Evolutionary conservation across 148 eudicot genomes (phyloP), one percentile per base, ranked within the genome.

Genomic region (Persicaria maculosa): DNA sequence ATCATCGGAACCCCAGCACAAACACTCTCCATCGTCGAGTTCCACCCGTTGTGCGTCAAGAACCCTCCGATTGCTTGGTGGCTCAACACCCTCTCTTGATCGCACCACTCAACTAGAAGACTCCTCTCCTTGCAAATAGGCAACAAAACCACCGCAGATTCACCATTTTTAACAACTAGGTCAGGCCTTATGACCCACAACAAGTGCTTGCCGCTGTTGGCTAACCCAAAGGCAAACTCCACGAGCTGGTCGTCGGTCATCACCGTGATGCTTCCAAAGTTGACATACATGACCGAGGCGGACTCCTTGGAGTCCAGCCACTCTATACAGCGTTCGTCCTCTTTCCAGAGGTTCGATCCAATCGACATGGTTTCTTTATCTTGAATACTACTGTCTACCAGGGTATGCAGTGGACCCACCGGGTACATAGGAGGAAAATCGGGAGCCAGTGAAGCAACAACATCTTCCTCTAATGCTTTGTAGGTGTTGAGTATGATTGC

Each of bases 401-500:
- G 70, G 2, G 0, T 65, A 17, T 82, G 80, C 7, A 86, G 76
- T 0, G 89, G 91, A 1, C 91, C 91, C 5, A 88, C 9, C 1
- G 86, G 74, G 79, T 77, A 85, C 8, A 84, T 46, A 20, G 81
- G 80, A 31, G 85, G 80, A 64, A 79, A 81, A 9, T 75, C 50
- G 17, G 81, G 43, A 4, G 74, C 45, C 5, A 81, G 77, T 11
- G 80, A 58, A 12, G 79, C 61, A 1, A 83, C 71, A 6, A 79
- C 77, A 0, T 82, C 79, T 19, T 58, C 74, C 0, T 86, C 91
- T 19, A 86, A 61, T 3, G 75, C 83, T 2, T 84, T 84, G 43
- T 46, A 86, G 1, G 91, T 71, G 68, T 88, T 84, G 67, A 88
- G 50, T 0, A 88, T 68, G 12, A 88, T 67, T 0, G 85, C 85